Evolutionary conservation across 192 early-diverging fungal genomes (phyloP), one percentile per base, ranked within the genome.

Genomic region (Kappamyces sp.): DNA sequence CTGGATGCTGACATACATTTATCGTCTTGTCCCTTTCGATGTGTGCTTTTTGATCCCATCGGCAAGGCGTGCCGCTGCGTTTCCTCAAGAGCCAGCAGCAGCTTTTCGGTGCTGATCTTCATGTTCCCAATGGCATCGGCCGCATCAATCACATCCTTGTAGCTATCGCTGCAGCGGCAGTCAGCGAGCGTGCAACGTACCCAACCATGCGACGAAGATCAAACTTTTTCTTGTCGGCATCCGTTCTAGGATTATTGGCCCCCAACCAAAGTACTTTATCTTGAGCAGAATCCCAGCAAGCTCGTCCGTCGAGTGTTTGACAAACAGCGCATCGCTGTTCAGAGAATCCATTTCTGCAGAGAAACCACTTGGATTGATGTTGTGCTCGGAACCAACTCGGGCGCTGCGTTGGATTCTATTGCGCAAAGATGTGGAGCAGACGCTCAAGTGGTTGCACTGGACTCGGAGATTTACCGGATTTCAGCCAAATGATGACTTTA

Each of bases 171-270:
- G 61, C 29, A n/a, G 30, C 32, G 29, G 15, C 15, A 15, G 32
- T 42, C 14, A 48, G 31, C 2, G 9, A 33, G 59, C 34, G 63
- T 11, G 14, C 8, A 11, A 31, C 74, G 63, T 84, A 91, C 88
- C 89, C 90, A 52, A 92, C 90, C 89, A 91, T 91, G 32, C 78
- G 54, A 29, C 90, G 65, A 6, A 92, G 70, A 48, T 91, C 88
- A 65, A 86, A 83, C 69, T 90, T 89, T 64, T 87, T 88, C 34
- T 76, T 74, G 61, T 89, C 89, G 37, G 90, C 86, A 61, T 89
- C 84, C n/a, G 52, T 62, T 36, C 86, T 89, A 59, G 29, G 32
- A 22, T 32, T 33, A 46, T 40, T 12, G 30, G 40, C 42, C 41
- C 6, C 12, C 37, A 60, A 14, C 14, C 32, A 3, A 15, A 35